These are phyloP conservation scores for Penicillium ochrochloron DNA, from an alignment of 495 filamentous ascomycete genomes.

Conservation along the genomic window DNA sequence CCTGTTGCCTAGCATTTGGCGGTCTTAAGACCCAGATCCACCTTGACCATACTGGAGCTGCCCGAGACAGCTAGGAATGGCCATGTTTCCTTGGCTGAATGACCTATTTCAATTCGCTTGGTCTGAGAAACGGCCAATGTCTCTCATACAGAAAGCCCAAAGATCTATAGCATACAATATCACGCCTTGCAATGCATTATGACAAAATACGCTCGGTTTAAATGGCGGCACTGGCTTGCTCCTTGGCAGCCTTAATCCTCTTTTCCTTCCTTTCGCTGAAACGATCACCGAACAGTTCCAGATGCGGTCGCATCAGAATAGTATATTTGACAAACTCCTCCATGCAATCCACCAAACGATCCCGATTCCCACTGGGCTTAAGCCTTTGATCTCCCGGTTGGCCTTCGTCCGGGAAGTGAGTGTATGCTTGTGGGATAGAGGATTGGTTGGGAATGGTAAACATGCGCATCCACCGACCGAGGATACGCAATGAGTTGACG, in stretches of 20 bases:
- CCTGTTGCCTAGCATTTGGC: not conserved
- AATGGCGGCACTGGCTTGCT: not conserved
- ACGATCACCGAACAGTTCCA: constrained; percentile 67
- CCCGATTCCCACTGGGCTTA: constrained; percentile 64
- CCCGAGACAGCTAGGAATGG: too few species aligned
- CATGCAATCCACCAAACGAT: constrained; percentile 75
- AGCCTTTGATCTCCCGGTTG: constrained; percentile 58
- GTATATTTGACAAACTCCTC: constrained; percentile 81
- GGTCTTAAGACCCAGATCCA: not conserved
- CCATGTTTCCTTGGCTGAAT: not conserved
- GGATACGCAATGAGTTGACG: constrained; percentile 70
- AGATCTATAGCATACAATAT: not conserved
- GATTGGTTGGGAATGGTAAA: constrained; percentile 74
- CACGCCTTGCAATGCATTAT: constrained; percentile 1
- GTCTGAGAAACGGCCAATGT: not conserved
- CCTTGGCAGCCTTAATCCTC: constrained; percentile 27
- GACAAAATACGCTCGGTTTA: not conserved
- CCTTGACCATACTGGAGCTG: too few species aligned
- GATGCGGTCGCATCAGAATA: constrained; percentile 65
- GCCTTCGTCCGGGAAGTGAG: constrained; percentile 62
- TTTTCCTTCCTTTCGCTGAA: constrained; percentile 60
- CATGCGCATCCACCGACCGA: constrained; percentile 82
- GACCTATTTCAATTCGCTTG: not conserved
- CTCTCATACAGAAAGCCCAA: not conserved
- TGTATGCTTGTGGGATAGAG: constrained; percentile 67